These are phyloP conservation scores for Microthlaspi erraticum DNA, from an alignment of 345 rosid genomes.

Conservation along the genomic window DNA sequence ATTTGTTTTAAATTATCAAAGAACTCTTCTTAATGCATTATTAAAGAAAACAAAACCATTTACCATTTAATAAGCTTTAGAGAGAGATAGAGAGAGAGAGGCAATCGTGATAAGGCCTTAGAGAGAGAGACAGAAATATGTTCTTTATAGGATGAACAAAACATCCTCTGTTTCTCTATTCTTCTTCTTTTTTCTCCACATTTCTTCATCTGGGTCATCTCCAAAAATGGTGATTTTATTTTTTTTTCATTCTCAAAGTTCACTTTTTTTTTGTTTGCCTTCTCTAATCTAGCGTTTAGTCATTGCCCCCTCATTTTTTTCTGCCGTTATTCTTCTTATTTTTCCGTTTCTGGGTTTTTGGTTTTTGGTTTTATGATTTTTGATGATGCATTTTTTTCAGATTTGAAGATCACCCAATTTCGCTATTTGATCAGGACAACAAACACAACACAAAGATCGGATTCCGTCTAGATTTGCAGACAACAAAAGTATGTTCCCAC, in stretches of 20 bases:
- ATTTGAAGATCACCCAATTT: constrained; percentile 29
- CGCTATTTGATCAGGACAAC: constrained; percentile 31
- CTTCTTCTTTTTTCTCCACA: constrained; percentile 48
- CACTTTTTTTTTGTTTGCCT: constrained; percentile 16
- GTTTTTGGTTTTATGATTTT: constrained; percentile 36
- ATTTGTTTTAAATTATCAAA: constrained; percentile 7
- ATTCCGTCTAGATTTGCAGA: constrained; percentile 37
- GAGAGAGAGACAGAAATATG: constrained; percentile 33
- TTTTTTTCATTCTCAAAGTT: constrained; percentile 8
- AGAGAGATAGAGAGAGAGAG: constrained; percentile 43
- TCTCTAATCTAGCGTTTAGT: not conserved
- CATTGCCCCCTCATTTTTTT: not conserved
- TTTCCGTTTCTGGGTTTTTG: constrained; percentile 33
- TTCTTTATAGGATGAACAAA: constrained; percentile 50
- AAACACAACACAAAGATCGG: not conserved
- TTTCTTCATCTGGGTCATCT: constrained; percentile 62
- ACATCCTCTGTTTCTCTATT: constrained; percentile 55
- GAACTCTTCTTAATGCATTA: constrained; percentile 49
- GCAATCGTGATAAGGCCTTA: constrained; percentile 15
- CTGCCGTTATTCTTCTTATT: constrained; percentile 14
- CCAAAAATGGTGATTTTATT: constrained; percentile 53
- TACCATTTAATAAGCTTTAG: constrained; percentile 51
- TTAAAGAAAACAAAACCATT: constrained; percentile 28
- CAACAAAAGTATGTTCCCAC: constrained; percentile 26
- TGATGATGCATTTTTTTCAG: constrained; percentile 34